Evolutionary conservation across 2,329 filamentous ascomycete species (phyloP), one percentile per base, ranked within the genome.

Genomic region (Diaporthe sp.): DNA sequence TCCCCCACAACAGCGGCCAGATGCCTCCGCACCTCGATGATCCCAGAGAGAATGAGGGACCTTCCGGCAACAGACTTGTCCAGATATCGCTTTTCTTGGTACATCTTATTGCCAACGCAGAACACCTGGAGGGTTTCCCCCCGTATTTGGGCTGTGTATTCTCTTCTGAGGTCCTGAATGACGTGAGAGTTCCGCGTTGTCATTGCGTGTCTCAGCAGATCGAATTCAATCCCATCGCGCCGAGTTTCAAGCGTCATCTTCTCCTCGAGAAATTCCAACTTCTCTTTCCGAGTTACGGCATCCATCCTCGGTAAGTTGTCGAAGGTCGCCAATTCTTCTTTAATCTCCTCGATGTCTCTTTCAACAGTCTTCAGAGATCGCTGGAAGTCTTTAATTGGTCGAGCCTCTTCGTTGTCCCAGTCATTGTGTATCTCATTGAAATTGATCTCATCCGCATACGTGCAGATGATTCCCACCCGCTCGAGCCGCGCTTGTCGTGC

Each of bases 391-490:
- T 17, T 66, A 0, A 66, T 66, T 10, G 3, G 19, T 35, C 2
- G 12, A 15, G 44, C 30, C 2, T 66, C 12, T 25, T 35, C 30
- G 0, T 19, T 10, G 1, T 47, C 30, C 63, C 63, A 66, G 13
- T 66, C 44, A 25, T 51, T 27, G 7, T 47, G 4, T 2, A 58
- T 32, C 22, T 70, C 32, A 4, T 51, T 32, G 10, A 37, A n/a
- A 27, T 66, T 51, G 30, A 70, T n/a, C 2, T 58, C 84, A 75
- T 87, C 85, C 1, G 85, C 84, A n/a, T 75, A 81, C 1, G 85
- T 86, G 71, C 85, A 86, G 2, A 86, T 80, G 13, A 87, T 85
- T n/a, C 83, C 81, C 6, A 86, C 79, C 2, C 85, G 86, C 0
- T 81, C 81, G 1, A 87, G 75, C 0, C 75, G 75, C 0, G 83